Base-by-base conservation (phyloP, 257 asterid genomes). In the Capsicum chinense region DNA sequence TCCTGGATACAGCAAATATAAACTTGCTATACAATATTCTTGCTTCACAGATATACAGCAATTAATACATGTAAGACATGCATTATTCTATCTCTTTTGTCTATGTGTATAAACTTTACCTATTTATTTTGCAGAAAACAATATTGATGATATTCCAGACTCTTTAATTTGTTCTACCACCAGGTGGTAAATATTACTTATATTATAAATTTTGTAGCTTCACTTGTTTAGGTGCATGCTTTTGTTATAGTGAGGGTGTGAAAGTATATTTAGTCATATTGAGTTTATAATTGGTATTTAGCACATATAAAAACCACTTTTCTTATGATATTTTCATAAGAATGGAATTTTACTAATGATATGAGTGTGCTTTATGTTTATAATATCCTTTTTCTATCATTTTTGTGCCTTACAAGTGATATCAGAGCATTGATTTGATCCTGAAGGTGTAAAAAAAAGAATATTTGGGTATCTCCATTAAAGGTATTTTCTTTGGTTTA, bases 31-130 rank as follows among this genome's bases (percentile, higher is more conserved):
- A 63, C 17, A 58, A 15, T 58, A 11, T 76, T 85, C 19, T 74
- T 35, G 87, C 80, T 71, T 66, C 26, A 59, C 59, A 62, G 58
- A 67, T 59, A 57, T 37, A 56, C 62, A 48, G 52, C 64, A 84
- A 57, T 15, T 57, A 57, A 48, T 78, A 83, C 83, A 79, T 39
- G 88, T 85, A 85, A 88, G 87, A 50, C 17, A 21, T 54, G 33
- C 37, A 16, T 62, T 85, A 66, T 80, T 60, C 79, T 83, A 33
- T 60, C 80, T 60, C 80, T 83, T 15, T 66, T 70, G 69, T 71
- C 83, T 54, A 84, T 54, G 63, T 67, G 35, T 14, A 79, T 39
- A 58, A 14, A 60, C 13, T 66, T 66, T 33, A 21, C 33, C 47
- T 66, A 6, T 33, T 21, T 35, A 12, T 10, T 26, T 19, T 17